Evolutionary conservation across 139 green algal genomes (phyloP).

Genomic region (Desmodesmus armatus): DNA sequence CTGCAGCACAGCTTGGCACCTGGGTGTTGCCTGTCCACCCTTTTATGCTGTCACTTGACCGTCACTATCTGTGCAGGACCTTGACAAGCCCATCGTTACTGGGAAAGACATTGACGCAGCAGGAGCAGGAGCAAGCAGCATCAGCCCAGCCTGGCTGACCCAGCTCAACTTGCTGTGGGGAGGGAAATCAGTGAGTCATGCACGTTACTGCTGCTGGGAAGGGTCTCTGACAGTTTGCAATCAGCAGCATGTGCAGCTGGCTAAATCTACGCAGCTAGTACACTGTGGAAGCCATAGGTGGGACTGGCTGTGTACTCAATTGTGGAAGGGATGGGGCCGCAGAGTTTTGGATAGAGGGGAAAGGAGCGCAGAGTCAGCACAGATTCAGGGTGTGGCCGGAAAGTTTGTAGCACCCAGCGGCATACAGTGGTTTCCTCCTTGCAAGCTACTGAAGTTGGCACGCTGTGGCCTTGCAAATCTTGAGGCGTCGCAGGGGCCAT

Average conservation of each 20-base stretch:
- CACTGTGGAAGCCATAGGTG: not conserved
- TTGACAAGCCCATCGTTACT: not conserved
- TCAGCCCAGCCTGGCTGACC: conserved; percentile 89
- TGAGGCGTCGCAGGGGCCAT: too few species aligned
- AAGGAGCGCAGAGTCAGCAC: too few species aligned
- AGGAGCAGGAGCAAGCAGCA: conserved; percentile 81
- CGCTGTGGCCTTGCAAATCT: too few species aligned
- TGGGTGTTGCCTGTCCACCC: too few species aligned
- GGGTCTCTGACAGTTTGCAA: not conserved
- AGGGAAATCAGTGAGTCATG: conserved; percentile 85
- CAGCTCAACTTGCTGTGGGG: conserved; percentile 91
- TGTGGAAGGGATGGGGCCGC: not conserved
- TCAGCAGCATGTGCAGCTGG: not conserved
- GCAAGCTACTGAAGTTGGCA: too few species aligned
- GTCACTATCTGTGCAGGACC: not conserved
- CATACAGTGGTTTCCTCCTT: too few species aligned
- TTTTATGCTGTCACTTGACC: not conserved
- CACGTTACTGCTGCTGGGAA: not conserved
- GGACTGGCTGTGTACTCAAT: not conserved
- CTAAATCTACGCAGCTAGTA: not conserved
- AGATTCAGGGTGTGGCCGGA: too few species aligned
- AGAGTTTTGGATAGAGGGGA: too few species aligned
- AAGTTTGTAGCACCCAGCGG: too few species aligned
- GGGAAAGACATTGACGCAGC: conserved; percentile 82
- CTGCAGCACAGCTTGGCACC: too few species aligned